phyloP scores from a whole-genome alignment of 345 rosid genomes.

The Boechera stricta region DNA sequence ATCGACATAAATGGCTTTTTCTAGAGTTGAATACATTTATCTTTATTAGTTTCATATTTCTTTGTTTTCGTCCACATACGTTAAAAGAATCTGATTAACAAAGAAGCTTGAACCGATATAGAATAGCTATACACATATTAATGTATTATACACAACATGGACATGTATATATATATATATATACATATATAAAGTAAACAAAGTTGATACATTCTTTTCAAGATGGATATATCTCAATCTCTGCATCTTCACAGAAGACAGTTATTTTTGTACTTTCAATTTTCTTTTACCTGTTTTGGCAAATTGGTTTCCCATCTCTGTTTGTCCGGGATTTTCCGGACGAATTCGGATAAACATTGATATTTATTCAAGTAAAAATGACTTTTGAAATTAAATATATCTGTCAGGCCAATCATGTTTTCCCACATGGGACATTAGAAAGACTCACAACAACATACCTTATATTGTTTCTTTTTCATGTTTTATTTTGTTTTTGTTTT shows the following conservation, averaged over 20 bases:
- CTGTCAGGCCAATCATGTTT: background rate
- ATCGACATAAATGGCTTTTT: background rate
- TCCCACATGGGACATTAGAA: slow-evolving; percentile 10
- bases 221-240: background rate
- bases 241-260: background rate
- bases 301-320: background rate
- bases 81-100: background rate
- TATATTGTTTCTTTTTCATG: slow-evolving; percentile 8
- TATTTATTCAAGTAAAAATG: background rate
- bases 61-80: background rate
- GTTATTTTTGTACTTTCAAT: background rate
- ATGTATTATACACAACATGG: background rate
- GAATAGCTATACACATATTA: background rate
- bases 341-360: background rate
- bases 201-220: background rate
- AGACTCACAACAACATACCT: slow-evolving; percentile 27
- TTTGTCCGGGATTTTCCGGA: background rate
- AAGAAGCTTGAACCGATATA: background rate
- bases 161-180: background rate
- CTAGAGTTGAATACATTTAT: background rate
- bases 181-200: background rate
- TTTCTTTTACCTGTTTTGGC: background rate
- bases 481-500: background rate
- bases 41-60: background rate
- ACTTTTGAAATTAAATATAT: slow-evolving; percentile 6